These are phyloP conservation scores for Trametes coccinea DNA, from an alignment of 768 basidiomycete genomes.

Conservation along the genomic window DNA sequence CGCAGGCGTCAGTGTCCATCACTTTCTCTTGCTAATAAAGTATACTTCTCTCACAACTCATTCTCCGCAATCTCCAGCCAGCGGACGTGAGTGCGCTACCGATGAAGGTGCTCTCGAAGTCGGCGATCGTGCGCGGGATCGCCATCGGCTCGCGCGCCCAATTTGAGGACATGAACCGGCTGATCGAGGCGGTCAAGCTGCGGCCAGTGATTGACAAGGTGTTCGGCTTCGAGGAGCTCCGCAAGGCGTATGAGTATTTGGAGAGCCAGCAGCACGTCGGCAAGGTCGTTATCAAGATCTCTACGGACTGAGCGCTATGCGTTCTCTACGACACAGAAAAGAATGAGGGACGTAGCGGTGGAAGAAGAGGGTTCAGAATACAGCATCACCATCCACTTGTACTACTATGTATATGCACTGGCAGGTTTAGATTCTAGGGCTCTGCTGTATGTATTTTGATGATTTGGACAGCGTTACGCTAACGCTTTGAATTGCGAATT, in stretches of 20 bases:
- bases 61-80: neutral
- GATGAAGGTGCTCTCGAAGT: slow-evolving; percentile 19
- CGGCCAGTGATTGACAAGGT: slow-evolving; percentile 58
- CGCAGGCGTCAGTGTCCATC: slow-evolving; percentile 35
- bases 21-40: slow-evolving; percentile 14
- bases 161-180: slow-evolving; percentile 56
- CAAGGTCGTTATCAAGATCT: slow-evolving; percentile 57
- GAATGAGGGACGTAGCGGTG: no score
- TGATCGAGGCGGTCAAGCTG: slow-evolving; percentile 46
- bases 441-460: no score
- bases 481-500: no score
- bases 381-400: no score
- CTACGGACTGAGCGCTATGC: no score
- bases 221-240: slow-evolving; percentile 54
- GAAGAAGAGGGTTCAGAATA: no score
- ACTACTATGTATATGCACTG: no score
- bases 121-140: slow-evolving; percentile 49
- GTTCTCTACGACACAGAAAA: no score
- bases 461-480: no score
- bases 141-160: slow-evolving; percentile 56
- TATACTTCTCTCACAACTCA: no score
- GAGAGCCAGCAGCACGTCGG: slow-evolving; percentile 59
- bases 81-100: slow-evolving; percentile 24
- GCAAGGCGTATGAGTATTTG: slow-evolving; percentile 53
- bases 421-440: no score